phyloP scores from a whole-genome alignment of 1,284 basidiomycete species.

The Sparassis latifolia region DNA sequence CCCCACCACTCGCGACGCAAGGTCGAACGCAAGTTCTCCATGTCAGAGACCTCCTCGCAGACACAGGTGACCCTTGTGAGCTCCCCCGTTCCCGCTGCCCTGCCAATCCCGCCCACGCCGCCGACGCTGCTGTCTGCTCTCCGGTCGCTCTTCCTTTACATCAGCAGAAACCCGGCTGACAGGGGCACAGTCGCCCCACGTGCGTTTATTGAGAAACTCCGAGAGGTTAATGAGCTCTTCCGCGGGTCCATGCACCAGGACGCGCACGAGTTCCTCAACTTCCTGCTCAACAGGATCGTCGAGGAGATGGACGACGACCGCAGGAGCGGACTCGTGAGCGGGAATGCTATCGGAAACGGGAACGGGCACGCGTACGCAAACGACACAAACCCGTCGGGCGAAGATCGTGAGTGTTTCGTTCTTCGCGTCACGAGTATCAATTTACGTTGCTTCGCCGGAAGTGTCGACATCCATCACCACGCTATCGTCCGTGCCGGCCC shows the following conservation, averaged over 20 bases:
- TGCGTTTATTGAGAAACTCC: conserved; percentile 87
- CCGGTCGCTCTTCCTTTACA: conserved; percentile 83
- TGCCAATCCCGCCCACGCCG: conserved; percentile 50
- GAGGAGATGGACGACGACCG: conserved; percentile 84
- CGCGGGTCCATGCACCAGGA: conserved; percentile 89
- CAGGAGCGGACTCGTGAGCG: conserved; percentile 30
- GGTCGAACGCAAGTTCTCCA: conserved; percentile 18
- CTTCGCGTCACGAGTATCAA: neutral
- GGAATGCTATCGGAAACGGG: conserved; percentile 25
- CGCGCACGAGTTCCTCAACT: conserved; percentile 96
- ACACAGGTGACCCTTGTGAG: conserved; percentile 11
- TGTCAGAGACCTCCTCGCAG: conserved; percentile 17
- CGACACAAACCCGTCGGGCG: conserved; percentile 29
- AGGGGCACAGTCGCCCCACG: conserved; percentile 84
- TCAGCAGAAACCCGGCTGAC: conserved; percentile 67
- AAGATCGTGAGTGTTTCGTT: conserved; percentile 43
- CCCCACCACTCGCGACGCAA: conserved; percentile 18
- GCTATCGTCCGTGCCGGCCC: conserved; percentile 30
- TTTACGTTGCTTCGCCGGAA: conserved; percentile 16
- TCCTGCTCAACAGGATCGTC: conserved; percentile 86
- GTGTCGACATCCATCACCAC: conserved; percentile 55
- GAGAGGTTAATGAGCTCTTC: conserved; percentile 83
- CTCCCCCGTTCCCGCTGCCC: conserved; percentile 15
- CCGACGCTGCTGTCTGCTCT: conserved; percentile 85
- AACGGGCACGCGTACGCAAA: conserved; percentile 23